Evolutionary conservation across 2,329 filamentous ascomycete species (phyloP).

Genomic region (Epichloe festucae): DNA sequence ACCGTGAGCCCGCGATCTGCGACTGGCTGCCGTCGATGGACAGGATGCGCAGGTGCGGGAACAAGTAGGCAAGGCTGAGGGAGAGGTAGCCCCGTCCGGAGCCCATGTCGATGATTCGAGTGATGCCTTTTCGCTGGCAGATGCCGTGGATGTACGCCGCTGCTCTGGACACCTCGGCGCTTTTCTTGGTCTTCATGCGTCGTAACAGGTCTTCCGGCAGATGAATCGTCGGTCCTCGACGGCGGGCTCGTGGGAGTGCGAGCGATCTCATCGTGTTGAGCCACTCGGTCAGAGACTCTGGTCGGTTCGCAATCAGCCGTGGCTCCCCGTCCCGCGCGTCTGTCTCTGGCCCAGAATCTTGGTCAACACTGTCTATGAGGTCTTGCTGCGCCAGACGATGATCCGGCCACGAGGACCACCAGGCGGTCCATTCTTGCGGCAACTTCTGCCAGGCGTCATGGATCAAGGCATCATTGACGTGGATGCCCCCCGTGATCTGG

Average conservation of each 20-base stretch:
- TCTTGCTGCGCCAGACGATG: slow-evolving; percentile 18
- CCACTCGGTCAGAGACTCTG: slow-evolving; percentile 14
- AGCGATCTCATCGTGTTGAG: slow-evolving; percentile 12
- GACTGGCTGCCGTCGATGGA: slow-evolving; percentile 20
- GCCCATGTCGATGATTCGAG: slow-evolving; percentile 15
- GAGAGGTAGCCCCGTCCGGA: slow-evolving; percentile 20
- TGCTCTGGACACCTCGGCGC: slow-evolving; percentile 17
- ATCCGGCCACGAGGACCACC: slow-evolving; percentile 17
- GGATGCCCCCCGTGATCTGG: slow-evolving; percentile 22
- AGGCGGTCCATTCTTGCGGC: slow-evolving; percentile 17
- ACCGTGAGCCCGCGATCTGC: slow-evolving; percentile 16
- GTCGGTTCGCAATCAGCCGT: neutral
- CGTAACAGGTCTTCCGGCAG: slow-evolving; percentile 12
- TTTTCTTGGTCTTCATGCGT: slow-evolving; percentile 20
- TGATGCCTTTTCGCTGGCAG: slow-evolving; percentile 13
- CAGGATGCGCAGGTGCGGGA: slow-evolving; percentile 14
- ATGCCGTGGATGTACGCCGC: slow-evolving; percentile 13
- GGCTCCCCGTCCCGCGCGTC: neutral
- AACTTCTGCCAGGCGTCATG: slow-evolving; percentile 17
- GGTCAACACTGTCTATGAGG: slow-evolving; percentile 16
- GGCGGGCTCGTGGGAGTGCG: slow-evolving; percentile 13
- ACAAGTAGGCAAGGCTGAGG: slow-evolving; percentile 16
- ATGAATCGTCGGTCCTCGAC: slow-evolving; percentile 3
- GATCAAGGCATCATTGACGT: slow-evolving; percentile 22
- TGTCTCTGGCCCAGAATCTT: neutral